Conservation (phyloP, 225 moss, liverwort and hornwort genomes). For the Marchantia paleacea region DNA sequence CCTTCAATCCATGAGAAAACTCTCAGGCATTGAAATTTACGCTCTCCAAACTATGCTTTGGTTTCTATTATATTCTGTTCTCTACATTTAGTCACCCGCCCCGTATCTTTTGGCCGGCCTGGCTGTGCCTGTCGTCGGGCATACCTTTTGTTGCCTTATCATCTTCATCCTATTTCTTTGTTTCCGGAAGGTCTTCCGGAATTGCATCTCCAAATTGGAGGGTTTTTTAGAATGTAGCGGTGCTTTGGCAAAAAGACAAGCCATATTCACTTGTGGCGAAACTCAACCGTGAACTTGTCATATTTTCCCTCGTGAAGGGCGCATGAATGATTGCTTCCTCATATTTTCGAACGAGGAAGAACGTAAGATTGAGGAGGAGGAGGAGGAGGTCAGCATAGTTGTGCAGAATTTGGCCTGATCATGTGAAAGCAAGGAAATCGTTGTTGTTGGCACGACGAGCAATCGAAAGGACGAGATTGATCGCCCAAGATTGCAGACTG, state of each 20-base stretch:
- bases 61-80: neutral
- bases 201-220: slow-evolving; percentile 5
- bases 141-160: neutral
- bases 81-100: neutral
- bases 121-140: neutral
- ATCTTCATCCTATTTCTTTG: neutral
- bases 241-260: slow-evolving; percentile 1
- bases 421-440: neutral
- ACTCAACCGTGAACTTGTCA: neutral
- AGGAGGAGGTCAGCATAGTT: neutral
- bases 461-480: neutral
- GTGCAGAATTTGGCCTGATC: neutral
- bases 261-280: neutral
- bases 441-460: neutral
- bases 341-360: slow-evolving; percentile 1
- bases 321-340: slow-evolving; percentile 8
- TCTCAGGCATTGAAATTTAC: slow-evolving; percentile 7
- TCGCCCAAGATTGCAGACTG: neutral
- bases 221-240: neutral
- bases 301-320: neutral
- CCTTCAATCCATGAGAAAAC: no score
- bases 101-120: neutral
- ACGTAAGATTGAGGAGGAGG: neutral
- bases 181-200: neutral
- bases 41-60: neutral